These are phyloP conservation scores for Plasmodium malariae DNA, from an alignment of 169 alveolate species.

Conservation along the genomic window DNA sequence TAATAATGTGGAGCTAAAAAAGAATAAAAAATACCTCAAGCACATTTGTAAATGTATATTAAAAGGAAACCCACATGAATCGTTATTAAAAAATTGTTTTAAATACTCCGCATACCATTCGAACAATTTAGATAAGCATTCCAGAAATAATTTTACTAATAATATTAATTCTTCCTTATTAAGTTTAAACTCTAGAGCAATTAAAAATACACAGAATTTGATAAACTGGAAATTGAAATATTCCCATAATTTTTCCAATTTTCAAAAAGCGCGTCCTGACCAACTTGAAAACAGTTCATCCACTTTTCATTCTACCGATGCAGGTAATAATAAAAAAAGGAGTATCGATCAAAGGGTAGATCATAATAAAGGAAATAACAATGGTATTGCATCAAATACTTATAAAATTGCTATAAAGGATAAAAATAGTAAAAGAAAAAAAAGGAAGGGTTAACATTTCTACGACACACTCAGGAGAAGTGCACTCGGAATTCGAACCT, in stretches of 20 bases:
- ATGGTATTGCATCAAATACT: slow-evolving; percentile 2
- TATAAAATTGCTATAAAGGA: slow-evolving; percentile 20
- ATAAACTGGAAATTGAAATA: slow-evolving; percentile 71
- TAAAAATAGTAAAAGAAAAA: slow-evolving; percentile 1
- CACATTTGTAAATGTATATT: slow-evolving; percentile 32
- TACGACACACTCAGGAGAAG: too few relatives aligned
- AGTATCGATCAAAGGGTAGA: background rate
- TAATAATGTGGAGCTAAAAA: slow-evolving; percentile 27
- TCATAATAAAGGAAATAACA: background rate
- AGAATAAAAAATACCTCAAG: slow-evolving; percentile 65
- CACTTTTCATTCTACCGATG: background rate
- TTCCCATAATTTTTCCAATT: slow-evolving; percentile 10
- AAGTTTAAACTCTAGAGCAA: slow-evolving; percentile 32
- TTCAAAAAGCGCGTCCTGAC: slow-evolving; percentile 5
- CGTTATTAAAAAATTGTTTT: slow-evolving; percentile 31
- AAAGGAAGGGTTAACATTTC: too few relatives aligned
- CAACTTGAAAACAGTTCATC: slow-evolving; percentile 21
- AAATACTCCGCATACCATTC: slow-evolving; percentile 33
- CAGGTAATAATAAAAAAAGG: slow-evolving; percentile 6
- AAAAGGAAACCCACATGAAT: slow-evolving; percentile 76
- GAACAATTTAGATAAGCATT: slow-evolving; percentile 21
- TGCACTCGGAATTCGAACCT: background rate
- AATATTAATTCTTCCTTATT: slow-evolving; percentile 38
- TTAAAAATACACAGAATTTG: slow-evolving; percentile 42
- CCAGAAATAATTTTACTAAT: slow-evolving; percentile 8